A percentile compares a stretch with the other conserved stretches of the same genome.
These are phyloP conservation scores for Hevea brasiliensis DNA, from an alignment of 345 rosid species.

Conservation along the genomic window DNA sequence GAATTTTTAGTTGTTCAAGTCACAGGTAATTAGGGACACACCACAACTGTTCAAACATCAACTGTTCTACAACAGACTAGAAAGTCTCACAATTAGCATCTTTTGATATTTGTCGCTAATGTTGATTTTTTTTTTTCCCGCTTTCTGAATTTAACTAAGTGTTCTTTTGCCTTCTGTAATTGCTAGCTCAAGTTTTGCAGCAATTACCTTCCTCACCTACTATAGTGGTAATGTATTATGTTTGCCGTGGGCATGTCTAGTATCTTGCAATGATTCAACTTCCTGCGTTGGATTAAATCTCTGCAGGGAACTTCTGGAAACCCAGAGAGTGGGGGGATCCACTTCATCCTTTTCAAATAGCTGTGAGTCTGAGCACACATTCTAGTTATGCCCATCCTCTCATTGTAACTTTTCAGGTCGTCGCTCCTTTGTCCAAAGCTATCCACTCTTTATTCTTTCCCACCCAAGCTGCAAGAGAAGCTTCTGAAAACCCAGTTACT, in stretches of 20 bases:
- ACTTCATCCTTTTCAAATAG: conserved; percentile 48
- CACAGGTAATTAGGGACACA: background rate
- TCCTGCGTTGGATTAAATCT: conserved; percentile 13
- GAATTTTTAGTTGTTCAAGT: no score
- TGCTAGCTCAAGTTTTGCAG: conserved; percentile 39
- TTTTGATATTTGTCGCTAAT: background rate
- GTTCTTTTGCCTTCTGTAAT: conserved; percentile 11
- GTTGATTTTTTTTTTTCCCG: background rate
- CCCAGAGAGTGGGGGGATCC: conserved; percentile 38
- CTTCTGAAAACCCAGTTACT: conserved; percentile 15
- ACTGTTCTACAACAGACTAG: background rate
- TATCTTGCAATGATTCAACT: background rate
- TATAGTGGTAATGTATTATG: conserved; percentile 37
- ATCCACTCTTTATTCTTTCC: conserved; percentile 56
- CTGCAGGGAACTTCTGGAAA: conserved; percentile 45
- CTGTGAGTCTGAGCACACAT: conserved; percentile 45
- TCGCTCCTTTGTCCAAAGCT: conserved; percentile 55
- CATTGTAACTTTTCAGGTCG: conserved; percentile 46
- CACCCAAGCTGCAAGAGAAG: conserved; percentile 28
- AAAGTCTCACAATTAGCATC: background rate
- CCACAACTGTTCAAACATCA: background rate
- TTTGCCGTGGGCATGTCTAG: background rate
- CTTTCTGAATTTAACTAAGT: conserved; percentile 6
- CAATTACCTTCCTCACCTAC: conserved; percentile 34
- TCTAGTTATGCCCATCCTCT: conserved; percentile 37